These are phyloP conservation scores for Austroboletus novae-zelandiae DNA, from an alignment of 1,284 basidiomycete genomes.

Conservation along the genomic window DNA sequence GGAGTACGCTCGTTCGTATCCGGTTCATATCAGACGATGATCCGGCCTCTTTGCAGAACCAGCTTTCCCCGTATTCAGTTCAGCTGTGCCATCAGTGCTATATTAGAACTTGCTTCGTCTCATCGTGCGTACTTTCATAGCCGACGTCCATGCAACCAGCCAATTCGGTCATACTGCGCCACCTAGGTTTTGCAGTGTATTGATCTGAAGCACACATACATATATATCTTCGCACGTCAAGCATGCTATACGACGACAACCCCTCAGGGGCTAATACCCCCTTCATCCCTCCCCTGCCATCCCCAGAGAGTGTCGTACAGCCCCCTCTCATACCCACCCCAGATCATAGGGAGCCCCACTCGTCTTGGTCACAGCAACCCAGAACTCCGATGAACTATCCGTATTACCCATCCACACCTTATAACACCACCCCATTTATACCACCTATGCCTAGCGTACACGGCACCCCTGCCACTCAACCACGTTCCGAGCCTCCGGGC, in stretches of 20 bases:
- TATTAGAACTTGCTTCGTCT: neutral
- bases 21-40: no score
- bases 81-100: no score
- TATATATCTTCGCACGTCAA: conserved; percentile 22
- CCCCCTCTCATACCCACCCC: conserved; percentile 28
- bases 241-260: conserved; percentile 23
- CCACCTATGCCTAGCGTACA: conserved; percentile 29
- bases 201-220: conserved; percentile 13
- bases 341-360: conserved; percentile 20
- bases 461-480: conserved; percentile 21
- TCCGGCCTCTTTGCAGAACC: no score
- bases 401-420: conserved; percentile 28
- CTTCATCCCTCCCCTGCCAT: conserved; percentile 33
- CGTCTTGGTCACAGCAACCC: conserved; percentile 26
- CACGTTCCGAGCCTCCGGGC: conserved; percentile 26
- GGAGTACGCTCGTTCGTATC: no score
- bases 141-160: neutral
- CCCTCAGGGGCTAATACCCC: conserved; percentile 32
- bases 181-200: conserved; percentile 23
- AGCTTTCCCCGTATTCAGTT: no score
- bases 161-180: conserved; percentile 9
- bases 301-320: conserved; percentile 24
- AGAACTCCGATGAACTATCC: conserved; percentile 30
- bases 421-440: conserved; percentile 32
- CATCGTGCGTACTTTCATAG: neutral